Evolutionary conservation across 345 rosid genomes (phyloP).

Genomic region (Moricandia arvensis): DNA sequence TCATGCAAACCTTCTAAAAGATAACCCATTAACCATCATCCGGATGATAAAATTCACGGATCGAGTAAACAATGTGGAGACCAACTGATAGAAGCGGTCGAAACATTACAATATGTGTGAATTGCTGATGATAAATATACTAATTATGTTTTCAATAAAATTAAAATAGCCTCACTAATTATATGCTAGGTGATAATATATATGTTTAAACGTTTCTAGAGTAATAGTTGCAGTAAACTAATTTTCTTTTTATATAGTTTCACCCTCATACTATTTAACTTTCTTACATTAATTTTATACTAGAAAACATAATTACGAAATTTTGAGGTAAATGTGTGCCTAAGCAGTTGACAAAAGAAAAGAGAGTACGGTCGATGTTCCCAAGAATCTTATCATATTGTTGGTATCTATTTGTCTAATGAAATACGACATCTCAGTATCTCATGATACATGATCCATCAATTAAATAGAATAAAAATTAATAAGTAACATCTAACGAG

Average conservation of each 20-base stretch:
- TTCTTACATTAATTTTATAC: not conserved
- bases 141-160: too few relatives aligned
- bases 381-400: constrained; percentile 12
- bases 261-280: not conserved
- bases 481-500: not conserved
- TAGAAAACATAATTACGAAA: not conserved
- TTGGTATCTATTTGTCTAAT: constrained; percentile 7
- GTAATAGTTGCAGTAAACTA: not conserved
- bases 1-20: too few relatives aligned
- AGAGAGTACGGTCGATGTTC: not conserved
- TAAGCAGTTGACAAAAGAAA: constrained; percentile 6
- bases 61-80: not conserved
- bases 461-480: constrained; percentile 14
- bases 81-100: not conserved
- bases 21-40: too few relatives aligned
- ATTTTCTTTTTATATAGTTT: not conserved
- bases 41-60: too few relatives aligned
- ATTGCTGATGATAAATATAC: too few relatives aligned
- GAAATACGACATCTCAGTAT: not conserved
- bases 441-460: constrained; percentile 10
- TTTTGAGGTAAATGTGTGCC: not conserved
- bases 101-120: too few relatives aligned
- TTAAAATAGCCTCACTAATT: not conserved
- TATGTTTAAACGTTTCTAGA: not conserved
- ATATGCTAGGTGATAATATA: not conserved